Conservation (phyloP, 257 asterid species). For the Lithospermum erythrorhizon region DNA sequence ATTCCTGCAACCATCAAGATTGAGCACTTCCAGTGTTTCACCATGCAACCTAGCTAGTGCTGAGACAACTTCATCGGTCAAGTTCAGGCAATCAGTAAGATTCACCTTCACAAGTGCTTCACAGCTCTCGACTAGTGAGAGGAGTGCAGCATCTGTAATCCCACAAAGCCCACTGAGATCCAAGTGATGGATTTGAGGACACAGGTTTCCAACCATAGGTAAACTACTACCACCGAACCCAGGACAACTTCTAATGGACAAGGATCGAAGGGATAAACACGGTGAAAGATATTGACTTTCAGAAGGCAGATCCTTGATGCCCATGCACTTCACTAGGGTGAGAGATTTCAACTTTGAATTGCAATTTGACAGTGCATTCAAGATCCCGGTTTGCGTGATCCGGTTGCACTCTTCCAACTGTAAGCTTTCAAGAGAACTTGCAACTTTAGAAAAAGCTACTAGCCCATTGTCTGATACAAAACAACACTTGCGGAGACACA, state of each 20-base stretch:
- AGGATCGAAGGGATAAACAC: constrained; percentile 57
- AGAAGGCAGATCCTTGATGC: constrained; percentile 45
- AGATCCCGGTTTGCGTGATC: constrained; percentile 59
- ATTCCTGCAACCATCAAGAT: constrained; percentile 68
- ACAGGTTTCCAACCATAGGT: constrained; percentile 67
- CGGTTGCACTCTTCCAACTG: constrained; percentile 79
- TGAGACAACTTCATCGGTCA: constrained; percentile 44
- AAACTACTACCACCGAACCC: constrained; percentile 64
- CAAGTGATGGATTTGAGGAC: constrained; percentile 67
- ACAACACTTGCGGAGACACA: constrained; percentile 52
- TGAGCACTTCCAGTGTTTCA: constrained; percentile 43
- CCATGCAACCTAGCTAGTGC: constrained; percentile 56
- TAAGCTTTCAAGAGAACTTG: constrained; percentile 53
- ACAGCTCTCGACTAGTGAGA: constrained; percentile 59
- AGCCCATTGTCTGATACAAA: constrained; percentile 67
- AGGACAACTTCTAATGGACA: constrained; percentile 68
- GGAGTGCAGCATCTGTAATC: constrained; percentile 62
- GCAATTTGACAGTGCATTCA: constrained; percentile 52
- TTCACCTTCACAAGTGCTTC: constrained; percentile 51
- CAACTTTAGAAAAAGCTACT: constrained; percentile 50
- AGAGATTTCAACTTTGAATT: constrained; percentile 55
- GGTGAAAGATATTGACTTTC: constrained; percentile 44
- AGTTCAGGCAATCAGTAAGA: constrained; percentile 48
- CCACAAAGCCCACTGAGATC: constrained; percentile 70
- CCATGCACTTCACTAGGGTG: constrained; percentile 70